Evolutionary conservation across 805 yeast genomes (phyloP).

Genomic region (Ogataea trehalophila): DNA sequence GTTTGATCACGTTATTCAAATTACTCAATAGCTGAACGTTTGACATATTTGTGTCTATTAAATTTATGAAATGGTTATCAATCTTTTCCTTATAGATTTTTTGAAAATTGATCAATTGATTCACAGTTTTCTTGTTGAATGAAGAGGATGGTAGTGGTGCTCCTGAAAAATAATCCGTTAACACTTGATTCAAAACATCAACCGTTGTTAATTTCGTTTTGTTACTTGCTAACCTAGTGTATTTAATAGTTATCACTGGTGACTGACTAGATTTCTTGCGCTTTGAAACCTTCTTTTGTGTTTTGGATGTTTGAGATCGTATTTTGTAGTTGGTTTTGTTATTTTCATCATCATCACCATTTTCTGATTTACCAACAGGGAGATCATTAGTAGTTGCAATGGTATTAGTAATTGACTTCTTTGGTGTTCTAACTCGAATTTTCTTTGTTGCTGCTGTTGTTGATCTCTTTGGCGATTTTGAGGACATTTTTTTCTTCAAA

Average conservation of each 20-base stretch:
- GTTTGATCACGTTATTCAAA: conserved; percentile 23
- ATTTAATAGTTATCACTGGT: conserved; percentile 16
- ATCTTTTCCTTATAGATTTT: conserved; percentile 20
- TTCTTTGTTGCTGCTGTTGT: no score
- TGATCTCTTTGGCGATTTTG: no score
- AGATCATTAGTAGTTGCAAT: no score
- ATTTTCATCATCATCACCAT: no score
- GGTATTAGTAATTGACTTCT: no score
- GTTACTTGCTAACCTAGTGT: conserved; percentile 26
- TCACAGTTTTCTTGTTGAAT: conserved; percentile 7
- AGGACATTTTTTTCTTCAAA: no score
- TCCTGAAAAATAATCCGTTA: conserved; percentile 25
- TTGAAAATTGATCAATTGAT: conserved; percentile 10
- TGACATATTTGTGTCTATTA: conserved; percentile 33
- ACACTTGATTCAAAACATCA: conserved; percentile 30
- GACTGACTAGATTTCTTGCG: background rate
- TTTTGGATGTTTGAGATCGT: no score
- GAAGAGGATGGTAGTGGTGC: conserved; percentile 9
- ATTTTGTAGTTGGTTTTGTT: no score
- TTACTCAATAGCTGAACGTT: conserved; percentile 31
- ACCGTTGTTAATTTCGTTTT: conserved; percentile 26
- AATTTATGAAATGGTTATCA: conserved; percentile 25
- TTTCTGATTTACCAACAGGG: no score
- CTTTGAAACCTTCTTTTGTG: no score
- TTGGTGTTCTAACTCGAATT: no score